Conservation (phyloP, 305 asterid species). For the Solanum hybrid region DNA sequence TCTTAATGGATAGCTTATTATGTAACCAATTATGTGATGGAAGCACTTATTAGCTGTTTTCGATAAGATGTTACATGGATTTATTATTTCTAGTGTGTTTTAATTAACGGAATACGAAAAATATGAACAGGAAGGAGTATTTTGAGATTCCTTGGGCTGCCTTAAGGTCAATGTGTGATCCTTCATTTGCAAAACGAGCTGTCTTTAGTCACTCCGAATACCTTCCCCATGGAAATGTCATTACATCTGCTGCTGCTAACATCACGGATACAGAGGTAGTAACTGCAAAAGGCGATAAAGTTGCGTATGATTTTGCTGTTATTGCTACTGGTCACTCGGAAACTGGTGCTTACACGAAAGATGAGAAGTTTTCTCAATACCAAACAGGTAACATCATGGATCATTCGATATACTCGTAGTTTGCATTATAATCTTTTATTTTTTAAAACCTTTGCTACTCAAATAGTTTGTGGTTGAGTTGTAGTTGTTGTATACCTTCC, state of each 20-base stretch:
- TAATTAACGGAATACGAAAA: neutral
- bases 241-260: constrained; percentile 45
- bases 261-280: constrained; percentile 35
- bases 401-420: neutral
- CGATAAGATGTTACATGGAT: neutral
- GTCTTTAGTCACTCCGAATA: constrained; percentile 52
- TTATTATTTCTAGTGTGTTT: neutral
- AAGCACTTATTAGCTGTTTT: neutral
- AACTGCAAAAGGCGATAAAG: constrained; percentile 36
- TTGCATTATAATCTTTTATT: neutral
- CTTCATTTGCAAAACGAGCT: constrained; percentile 53
- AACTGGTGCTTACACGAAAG: constrained; percentile 21
- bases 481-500: neutral
- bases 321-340: constrained; percentile 56
- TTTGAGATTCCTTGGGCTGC: constrained; percentile 55
- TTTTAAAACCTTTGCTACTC: neutral
- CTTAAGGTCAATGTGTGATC: constrained; percentile 58
- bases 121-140: constrained; percentile 48
- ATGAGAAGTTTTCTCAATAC: constrained; percentile 36
- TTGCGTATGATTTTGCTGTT: constrained; percentile 55
- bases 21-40: neutral
- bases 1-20: neutral
- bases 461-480: neutral
- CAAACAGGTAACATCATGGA: constrained; percentile 33
- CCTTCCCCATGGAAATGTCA: constrained; percentile 36